Evolutionary conservation across 352 stramenopile genomes (phyloP).

Genomic region (Pythium brachiatum): DNA sequence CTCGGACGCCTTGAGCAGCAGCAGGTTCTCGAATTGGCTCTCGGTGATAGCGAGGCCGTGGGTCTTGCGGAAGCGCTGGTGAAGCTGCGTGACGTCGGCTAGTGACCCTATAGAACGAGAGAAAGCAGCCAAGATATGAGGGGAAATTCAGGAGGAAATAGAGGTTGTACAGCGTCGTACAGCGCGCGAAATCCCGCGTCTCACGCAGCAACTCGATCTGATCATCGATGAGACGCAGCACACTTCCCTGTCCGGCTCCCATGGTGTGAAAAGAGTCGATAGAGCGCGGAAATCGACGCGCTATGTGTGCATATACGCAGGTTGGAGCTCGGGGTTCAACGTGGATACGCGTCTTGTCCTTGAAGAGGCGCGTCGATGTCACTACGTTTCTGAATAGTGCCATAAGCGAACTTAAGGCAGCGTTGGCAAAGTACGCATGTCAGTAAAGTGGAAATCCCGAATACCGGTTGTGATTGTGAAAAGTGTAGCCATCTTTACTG

Average conservation of each 20-base stretch:
- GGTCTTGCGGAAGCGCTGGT: conserved; percentile 66
- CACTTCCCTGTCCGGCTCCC: conserved; percentile 49
- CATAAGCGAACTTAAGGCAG: too few species aligned
- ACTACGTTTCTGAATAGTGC: too few species aligned
- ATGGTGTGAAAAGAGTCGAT: conserved; percentile 24
- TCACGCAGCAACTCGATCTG: conserved; percentile 70
- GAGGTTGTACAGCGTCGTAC: conserved; percentile 28
- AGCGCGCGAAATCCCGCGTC: conserved; percentile 75
- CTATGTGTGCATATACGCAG: not conserved
- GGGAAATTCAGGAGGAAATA: not conserved
- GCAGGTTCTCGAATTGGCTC: conserved; percentile 69
- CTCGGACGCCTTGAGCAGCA: conserved; percentile 62
- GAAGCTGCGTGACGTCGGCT: conserved; percentile 55
- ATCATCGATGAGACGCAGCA: conserved; percentile 48
- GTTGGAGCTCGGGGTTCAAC: too few species aligned
- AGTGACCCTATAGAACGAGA: conserved; percentile 61
- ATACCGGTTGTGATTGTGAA: too few species aligned
- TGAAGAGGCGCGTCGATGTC: too few species aligned
- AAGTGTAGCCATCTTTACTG: too few species aligned
- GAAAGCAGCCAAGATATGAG: not conserved
- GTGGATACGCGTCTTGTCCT: too few species aligned
- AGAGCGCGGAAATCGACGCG: not conserved
- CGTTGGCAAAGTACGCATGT: too few species aligned
- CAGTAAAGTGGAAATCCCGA: too few species aligned
- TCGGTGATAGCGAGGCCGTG: conserved; percentile 74